phyloP scores from a whole-genome alignment of 2,329 filamentous ascomycete genomes.

The Purpureocillium lavendulum region DNA sequence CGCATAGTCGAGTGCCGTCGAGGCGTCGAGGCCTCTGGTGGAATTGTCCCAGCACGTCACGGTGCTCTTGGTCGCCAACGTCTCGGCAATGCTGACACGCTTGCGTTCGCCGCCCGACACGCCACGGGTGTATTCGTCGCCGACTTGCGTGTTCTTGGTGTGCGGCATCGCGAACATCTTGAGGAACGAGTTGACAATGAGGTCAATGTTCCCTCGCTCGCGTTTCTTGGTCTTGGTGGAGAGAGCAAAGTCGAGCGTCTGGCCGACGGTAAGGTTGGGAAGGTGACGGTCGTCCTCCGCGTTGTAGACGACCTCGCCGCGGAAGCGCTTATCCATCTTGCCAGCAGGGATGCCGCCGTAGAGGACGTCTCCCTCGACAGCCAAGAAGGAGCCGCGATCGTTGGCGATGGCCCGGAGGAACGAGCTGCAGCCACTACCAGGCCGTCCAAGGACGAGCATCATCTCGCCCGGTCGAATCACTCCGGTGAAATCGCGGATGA shows the following conservation, averaged over 20 bases:
- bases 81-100: constrained; percentile 72
- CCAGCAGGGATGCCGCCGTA: constrained; percentile 65
- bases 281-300: constrained; percentile 71
- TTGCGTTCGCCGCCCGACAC: constrained; percentile 76
- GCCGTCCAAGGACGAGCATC: constrained; percentile 50
- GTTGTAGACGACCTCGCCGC: constrained; percentile 73
- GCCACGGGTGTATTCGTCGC: constrained; percentile 63
- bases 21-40: constrained; percentile 71
- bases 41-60: constrained; percentile 77
- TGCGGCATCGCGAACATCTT: constrained; percentile 75
- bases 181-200: constrained; percentile 20
- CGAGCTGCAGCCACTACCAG: constrained; percentile 67
- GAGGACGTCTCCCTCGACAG: constrained; percentile 44
- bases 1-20: constrained; percentile 70
- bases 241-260: constrained; percentile 67
- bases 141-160: constrained; percentile 65
- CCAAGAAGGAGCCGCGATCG: constrained; percentile 48
- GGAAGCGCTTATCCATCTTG: constrained; percentile 59
- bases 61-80: constrained; percentile 62
- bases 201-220: constrained; percentile 49
- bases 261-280: constrained; percentile 65
- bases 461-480: constrained; percentile 26
- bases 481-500: constrained; percentile 20
- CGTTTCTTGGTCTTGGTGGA: constrained; percentile 67
- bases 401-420: constrained; percentile 72